Evolutionary conservation across 2,329 filamentous ascomycete genomes (phyloP).

Genomic region (Pochonia chlamydosporia): DNA sequence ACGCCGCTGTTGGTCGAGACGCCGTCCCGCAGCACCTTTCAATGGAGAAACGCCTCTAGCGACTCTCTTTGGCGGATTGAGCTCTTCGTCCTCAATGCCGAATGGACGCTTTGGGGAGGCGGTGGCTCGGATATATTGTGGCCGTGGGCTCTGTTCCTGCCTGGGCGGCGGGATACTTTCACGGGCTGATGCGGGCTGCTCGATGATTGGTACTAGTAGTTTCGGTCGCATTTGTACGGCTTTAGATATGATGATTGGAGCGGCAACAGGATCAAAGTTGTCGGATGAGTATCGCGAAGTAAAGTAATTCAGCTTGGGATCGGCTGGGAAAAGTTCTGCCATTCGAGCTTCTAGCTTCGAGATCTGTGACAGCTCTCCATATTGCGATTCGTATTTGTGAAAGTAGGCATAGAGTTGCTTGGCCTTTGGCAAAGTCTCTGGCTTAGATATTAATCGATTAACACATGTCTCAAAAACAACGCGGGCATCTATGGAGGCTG

Average conservation of each 20-base stretch:
- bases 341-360: constrained; percentile 88
- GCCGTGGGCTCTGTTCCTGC: constrained; percentile 39
- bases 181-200: constrained; percentile 39
- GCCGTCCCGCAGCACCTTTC: constrained; percentile 82
- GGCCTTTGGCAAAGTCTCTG: constrained; percentile 66
- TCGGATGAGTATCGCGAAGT: constrained; percentile 64
- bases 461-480: constrained; percentile 96
- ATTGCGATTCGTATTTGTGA: constrained; percentile 91
- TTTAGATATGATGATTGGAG: constrained; percentile 80
- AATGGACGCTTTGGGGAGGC: constrained; percentile 59
- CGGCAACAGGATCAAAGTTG: constrained; percentile 73
- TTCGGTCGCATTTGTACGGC: constrained; percentile 69
- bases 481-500: constrained; percentile 62
- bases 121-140: constrained; percentile 39
- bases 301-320: constrained; percentile 72
- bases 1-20: constrained; percentile 71
- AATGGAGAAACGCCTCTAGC: constrained; percentile 85
- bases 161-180: constrained; percentile 36
- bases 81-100: constrained; percentile 64
- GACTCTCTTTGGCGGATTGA: constrained; percentile 76
- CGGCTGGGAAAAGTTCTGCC: constrained; percentile 86
- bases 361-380: constrained; percentile 87
- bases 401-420: constrained; percentile 87
- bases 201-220: constrained; percentile 46
- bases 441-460: constrained; percentile 70